phyloP scores from a whole-genome alignment of 805 yeast genomes.

The Starmerella tilneyi region DNA sequence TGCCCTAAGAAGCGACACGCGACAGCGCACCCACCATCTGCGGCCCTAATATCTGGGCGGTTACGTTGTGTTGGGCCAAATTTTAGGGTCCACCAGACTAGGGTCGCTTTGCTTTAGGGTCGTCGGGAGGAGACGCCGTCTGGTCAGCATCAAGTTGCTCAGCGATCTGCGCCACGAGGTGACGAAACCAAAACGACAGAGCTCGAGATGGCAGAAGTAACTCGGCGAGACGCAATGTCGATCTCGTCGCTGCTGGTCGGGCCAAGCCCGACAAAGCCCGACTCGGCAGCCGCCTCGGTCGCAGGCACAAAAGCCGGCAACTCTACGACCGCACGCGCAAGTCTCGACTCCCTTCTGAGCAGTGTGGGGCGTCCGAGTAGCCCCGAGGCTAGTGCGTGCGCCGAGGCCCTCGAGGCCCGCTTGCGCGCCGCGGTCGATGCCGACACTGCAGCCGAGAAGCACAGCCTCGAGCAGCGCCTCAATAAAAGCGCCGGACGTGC shows the following conservation, averaged over 20 bases:
- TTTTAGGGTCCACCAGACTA: conserved; percentile 4
- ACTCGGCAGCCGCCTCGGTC: background rate
- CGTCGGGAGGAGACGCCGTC: conserved; percentile 6
- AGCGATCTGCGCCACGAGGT: conserved; percentile 1
- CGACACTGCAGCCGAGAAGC: background rate
- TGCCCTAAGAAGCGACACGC: background rate
- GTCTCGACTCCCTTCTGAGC: background rate
- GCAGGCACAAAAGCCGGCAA: background rate
- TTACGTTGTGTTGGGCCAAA: conserved; percentile 4
- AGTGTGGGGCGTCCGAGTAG: conserved; percentile 4
- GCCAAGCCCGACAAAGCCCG: conserved; percentile 3
- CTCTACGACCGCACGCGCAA: background rate
- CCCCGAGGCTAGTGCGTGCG: conserved; percentile 7
- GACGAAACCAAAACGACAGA: background rate
- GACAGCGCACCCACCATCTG: background rate
- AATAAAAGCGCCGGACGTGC: background rate
- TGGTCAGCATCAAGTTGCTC: conserved; percentile 8
- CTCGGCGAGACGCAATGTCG: conserved; percentile 23
- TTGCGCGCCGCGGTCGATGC: background rate
- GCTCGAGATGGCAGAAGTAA: conserved; percentile 17
- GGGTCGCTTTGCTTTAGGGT: conserved; percentile 6
- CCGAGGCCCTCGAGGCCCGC: conserved; percentile 5
- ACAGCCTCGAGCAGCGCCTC: conserved; percentile 5
- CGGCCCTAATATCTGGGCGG: conserved; percentile 8
- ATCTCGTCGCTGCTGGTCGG: conserved; percentile 21